Base-by-base conservation (phyloP, 257 asterid species). In the Penstemon eatonii region DNA sequence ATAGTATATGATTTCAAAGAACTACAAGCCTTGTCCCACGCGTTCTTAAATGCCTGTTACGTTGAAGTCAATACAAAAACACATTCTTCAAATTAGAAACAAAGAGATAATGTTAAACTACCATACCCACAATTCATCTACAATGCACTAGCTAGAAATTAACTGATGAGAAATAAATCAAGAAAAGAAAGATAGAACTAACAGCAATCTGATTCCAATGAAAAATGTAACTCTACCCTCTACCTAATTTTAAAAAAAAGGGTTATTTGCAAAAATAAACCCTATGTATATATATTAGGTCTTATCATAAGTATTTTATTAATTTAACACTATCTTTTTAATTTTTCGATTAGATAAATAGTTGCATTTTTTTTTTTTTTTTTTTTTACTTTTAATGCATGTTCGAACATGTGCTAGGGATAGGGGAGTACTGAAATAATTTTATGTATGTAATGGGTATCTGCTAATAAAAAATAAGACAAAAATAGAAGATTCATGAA, bases 31-130 rank as follows among this genome's bases (percentile, higher is more conserved):
- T 57, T 78, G 57, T 78, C 80, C 99, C 99, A 93, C 59, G 95
- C 95, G 15, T 54, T 68, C 63, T 67, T 63, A 63, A 93, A 90
- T 76, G 99, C 97, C 99, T 93, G 79, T n/a, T n/a, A n/a, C n/a
- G n/a, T 45, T 0, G 19, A 43, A 65, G 39, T 4, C 18, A 0
- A 15, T 15, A 15, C 18, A 15, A 15, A 15, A 15, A 15, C 18
- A 15, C 18, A 15, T 15, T n/a, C 4, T 15, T n/a, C 4, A 50
- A 36, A 11, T 33, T 54, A 44, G 8, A 39, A 50, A 6, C 37
- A 41, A 33, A 18, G 57, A 4, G 3, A 66, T 59, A 3, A 59
- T 33, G 66, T 46, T 73, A 43, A 45, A 61, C 75, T 56, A 69
- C 66, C 76, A 57, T 67, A 71, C 67, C 80, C 60, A 69, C 41